phyloP scores from a whole-genome alignment of 2,329 filamentous ascomycete species.

The Diaporthe australafricana region DNA sequence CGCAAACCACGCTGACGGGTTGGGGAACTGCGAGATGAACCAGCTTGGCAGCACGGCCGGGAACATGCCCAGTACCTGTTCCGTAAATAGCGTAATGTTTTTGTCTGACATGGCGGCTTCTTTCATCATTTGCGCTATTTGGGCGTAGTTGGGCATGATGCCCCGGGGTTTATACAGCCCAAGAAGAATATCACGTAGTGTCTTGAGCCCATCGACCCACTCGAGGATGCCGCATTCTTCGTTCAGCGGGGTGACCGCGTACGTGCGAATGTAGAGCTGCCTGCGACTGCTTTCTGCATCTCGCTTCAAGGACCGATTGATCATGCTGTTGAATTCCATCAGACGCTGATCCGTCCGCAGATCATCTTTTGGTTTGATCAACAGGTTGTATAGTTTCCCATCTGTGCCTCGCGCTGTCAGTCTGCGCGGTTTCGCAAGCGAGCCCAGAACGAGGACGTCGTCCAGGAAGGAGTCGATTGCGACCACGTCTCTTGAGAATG shows the following conservation, averaged over 20 bases:
- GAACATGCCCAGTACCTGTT: conserved; percentile 74
- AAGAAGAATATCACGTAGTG: conserved; percentile 90
- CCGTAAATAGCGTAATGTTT: conserved; percentile 78
- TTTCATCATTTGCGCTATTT: conserved; percentile 73
- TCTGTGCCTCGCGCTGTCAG: conserved; percentile 90
- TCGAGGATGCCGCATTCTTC: conserved; percentile 98
- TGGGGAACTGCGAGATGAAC: conserved; percentile 96
- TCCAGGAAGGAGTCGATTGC: conserved; percentile 86
- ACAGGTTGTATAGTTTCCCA: conserved; percentile 86
- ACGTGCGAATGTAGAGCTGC: conserved; percentile 95
- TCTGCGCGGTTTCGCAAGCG: conserved; percentile 91
- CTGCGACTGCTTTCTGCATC: conserved; percentile 91
- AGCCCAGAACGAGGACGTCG: conserved; percentile 89
- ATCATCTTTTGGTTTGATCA: conserved; percentile 99
- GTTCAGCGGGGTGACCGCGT: conserved; percentile 95
- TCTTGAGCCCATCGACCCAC: conserved; percentile 97
- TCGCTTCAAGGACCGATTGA: conserved; percentile 92
- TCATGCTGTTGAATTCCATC: conserved; percentile 99
- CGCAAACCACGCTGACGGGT: conserved; percentile 91
- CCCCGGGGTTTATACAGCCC: conserved; percentile 81
- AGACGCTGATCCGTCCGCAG: conserved; percentile 96
- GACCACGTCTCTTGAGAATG: conserved; percentile 87
- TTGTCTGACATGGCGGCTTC: conserved; percentile 67
- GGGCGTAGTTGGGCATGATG: conserved; percentile 75
- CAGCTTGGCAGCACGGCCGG: conserved; percentile 89